Percentiles rank a stretch among this genome's conserved stretches.
Evolutionary conservation across 2,329 filamentous ascomycete species (phyloP).

Genomic region (Fusarium lyarnte): DNA sequence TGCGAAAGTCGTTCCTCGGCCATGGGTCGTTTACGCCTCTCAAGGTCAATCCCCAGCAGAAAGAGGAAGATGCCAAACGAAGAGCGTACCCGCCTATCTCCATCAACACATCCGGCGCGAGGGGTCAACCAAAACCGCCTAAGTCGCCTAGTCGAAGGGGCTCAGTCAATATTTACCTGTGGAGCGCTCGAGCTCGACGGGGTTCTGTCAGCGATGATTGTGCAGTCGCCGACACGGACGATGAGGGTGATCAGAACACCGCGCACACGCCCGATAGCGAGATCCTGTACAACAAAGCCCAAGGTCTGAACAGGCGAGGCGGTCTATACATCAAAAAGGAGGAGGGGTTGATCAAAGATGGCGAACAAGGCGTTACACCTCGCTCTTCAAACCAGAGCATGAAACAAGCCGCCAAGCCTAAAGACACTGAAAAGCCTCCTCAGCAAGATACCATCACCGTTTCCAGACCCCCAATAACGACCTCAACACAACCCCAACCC

Average conservation of each 20-base stretch:
- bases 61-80: conserved; percentile 39
- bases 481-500: conserved; percentile 2
- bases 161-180: conserved; percentile 45
- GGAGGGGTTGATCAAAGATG: background rate
- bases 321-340: conserved; percentile 36
- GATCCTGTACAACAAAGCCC: conserved; percentile 28
- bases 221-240: conserved; percentile 36
- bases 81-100: conserved; percentile 52
- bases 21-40: conserved; percentile 44
- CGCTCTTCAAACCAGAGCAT: conserved; percentile 18
- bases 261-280: conserved; percentile 19
- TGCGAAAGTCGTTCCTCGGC: conserved; percentile 43
- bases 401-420: background rate
- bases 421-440: background rate
- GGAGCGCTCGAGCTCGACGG: conserved; percentile 39
- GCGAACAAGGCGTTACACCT: background rate
- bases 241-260: conserved; percentile 22
- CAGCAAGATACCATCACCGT: conserved; percentile 26
- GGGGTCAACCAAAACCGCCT: conserved; percentile 43
- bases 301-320: conserved; percentile 36
- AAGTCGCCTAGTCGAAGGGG: conserved; percentile 45
- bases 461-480: conserved; percentile 12
- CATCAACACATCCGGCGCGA: conserved; percentile 43
- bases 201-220: conserved; percentile 31
- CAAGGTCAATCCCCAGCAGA: conserved; percentile 38